Conservation (phyloP, 1,139 yeast species). For the Zhuliangozyma blackwelliae region DNA sequence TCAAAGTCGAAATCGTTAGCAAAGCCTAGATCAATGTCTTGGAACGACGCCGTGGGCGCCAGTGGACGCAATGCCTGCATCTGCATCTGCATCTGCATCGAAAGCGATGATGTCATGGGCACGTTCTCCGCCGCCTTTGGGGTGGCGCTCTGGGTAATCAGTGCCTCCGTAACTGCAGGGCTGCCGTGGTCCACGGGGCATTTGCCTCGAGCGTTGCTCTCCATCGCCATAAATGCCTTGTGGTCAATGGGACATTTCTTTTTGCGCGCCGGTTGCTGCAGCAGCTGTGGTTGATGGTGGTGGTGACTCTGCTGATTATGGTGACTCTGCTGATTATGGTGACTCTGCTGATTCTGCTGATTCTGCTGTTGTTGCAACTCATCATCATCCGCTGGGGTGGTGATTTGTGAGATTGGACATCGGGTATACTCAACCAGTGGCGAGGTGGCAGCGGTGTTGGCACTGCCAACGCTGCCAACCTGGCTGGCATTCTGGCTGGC, state of each 20-base stretch:
- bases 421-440: conserved; percentile 12
- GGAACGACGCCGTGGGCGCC: conserved; percentile 1
- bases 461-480: background rate
- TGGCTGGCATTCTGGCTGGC: no score
- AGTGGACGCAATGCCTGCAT: background rate
- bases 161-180: background rate
- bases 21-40: conserved; percentile 10
- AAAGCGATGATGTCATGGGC: no score
- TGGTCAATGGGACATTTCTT: conserved; percentile 36
- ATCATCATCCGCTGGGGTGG: conserved; percentile 19
- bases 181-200: conserved; percentile 1
- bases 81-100: background rate
- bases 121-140: background rate
- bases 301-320: no score
- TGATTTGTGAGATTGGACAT: conserved; percentile 31
- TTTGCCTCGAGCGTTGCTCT: conserved; percentile 23
- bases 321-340: no score
- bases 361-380: conserved; percentile 7
- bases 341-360: no score
- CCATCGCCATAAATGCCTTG: conserved; percentile 16
- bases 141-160: background rate
- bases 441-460: background rate
- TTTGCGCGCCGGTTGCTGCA: conserved; percentile 4
- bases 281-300: no score
- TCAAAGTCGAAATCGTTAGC: conserved; percentile 27